Evolutionary conservation across 2,329 filamentous ascomycete genomes (phyloP).

Genomic region (Aspergillus quadricinctus): DNA sequence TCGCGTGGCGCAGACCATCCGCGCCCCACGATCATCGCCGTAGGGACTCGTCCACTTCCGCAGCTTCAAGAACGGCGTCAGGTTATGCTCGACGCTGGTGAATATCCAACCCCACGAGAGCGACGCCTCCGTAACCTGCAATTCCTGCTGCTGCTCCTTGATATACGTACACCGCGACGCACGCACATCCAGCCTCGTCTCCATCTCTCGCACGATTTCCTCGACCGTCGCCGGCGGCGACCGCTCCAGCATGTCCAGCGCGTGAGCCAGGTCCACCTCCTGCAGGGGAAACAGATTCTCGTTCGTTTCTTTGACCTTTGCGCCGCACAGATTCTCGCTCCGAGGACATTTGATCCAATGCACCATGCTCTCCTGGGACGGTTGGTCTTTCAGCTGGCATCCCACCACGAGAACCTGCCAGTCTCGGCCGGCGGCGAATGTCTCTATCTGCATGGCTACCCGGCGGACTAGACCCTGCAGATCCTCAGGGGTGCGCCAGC

Average conservation of each 20-base stretch:
- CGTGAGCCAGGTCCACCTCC: neutral
- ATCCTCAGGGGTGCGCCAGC: neutral
- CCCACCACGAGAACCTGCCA: neutral
- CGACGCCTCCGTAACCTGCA: neutral
- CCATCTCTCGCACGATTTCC: neutral
- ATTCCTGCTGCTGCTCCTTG: neutral
- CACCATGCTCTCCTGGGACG: neutral
- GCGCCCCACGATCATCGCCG: neutral
- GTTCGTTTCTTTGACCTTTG: neutral
- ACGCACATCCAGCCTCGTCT: neutral
- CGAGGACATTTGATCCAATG: constrained; percentile 1
- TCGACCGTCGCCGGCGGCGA: neutral
- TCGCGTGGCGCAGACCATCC: neutral
- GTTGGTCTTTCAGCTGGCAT: neutral
- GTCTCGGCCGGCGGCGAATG: neutral
- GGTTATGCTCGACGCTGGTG: neutral
- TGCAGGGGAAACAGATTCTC: neutral
- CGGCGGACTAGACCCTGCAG: neutral
- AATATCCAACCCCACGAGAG: neutral
- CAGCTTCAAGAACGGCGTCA: neutral
- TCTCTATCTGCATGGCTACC: neutral
- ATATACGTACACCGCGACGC: neutral
- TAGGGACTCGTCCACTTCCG: constrained; percentile 2
- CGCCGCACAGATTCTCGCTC: neutral
- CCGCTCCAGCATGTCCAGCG: neutral